These are phyloP conservation scores for Zygosaccharomyces sapae DNA, from an alignment of 1,139 yeast species.

Conservation along the genomic window DNA sequence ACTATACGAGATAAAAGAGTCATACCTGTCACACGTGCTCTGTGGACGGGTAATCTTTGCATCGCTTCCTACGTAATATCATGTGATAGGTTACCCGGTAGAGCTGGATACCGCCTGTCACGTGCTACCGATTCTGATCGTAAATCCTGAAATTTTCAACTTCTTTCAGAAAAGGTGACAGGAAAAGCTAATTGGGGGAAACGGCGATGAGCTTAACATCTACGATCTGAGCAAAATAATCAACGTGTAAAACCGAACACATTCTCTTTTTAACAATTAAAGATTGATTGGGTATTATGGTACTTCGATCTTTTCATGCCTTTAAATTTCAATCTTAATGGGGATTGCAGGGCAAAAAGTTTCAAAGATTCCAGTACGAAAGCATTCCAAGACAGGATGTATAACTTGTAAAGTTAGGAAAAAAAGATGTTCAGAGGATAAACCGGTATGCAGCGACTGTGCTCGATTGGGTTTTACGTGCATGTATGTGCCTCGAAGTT, in stretches of 20 bases:
- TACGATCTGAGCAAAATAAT: background rate
- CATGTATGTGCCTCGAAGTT: constrained; percentile 40
- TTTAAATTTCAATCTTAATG: background rate
- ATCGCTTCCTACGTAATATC: too few species aligned
- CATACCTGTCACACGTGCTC: too few species aligned
- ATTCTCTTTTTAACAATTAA: background rate
- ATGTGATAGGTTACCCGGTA: too few species aligned
- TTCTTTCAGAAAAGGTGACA: background rate
- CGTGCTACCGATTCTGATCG: background rate
- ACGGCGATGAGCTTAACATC: background rate
- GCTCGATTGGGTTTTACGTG: constrained; percentile 46
- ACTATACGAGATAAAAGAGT: too few species aligned
- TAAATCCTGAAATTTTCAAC: background rate
- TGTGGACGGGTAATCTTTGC: too few species aligned
- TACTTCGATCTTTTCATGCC: background rate
- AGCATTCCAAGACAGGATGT: constrained; percentile 50
- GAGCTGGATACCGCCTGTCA: too few species aligned
- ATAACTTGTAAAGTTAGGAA: constrained; percentile 59
- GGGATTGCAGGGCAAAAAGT: background rate
- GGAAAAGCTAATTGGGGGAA: background rate
- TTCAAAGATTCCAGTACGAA: constrained; percentile 10
- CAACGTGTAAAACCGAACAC: background rate
- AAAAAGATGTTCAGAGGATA: constrained; percentile 56
- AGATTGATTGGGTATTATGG: background rate
- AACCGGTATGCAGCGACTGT: constrained; percentile 55